Evolutionary conservation across 495 filamentous ascomycete genomes (phyloP), one percentile per base, ranked within the genome.

Genomic region (Xylaria telfairii): DNA sequence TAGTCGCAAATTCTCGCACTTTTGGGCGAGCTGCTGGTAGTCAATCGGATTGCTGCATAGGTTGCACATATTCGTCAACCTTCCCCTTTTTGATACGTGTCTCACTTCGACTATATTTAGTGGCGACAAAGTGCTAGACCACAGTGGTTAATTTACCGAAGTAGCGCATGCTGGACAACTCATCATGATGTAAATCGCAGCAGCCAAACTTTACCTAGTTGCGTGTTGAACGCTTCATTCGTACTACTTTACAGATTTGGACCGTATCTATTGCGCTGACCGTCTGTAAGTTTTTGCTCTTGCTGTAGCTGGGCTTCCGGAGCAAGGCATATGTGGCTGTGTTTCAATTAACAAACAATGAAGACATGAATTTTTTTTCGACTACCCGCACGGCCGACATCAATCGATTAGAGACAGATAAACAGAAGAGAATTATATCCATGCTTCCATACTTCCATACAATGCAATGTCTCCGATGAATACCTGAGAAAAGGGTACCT

Each of bases 51-150:
- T 54, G 26, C 12, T n/a, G n/a, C n/a, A n/a, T n/a, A 54, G 7
- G 51, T 54, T 17, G 1, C 28, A 54, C 51, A 54, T 28, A 17
- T 59, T 59, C 30, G 32, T 34, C n/a, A 37, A 26, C 59, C 17
- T 41, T 62, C 59, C 37, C 59, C 59, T 62, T 62, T 62, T 41
- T 42, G 12, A 24, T 32, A 42, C 34, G 37, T 41, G 4, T 42
- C 34, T 42, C 37, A 42, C 34, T 24, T 42, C 21, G 21, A 32
- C 32, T 37, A 59, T 59, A 26, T 37, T 59, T 59, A 39, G 32
- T 4, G 32, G 56, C 56, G 19, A 19, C 21, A 19, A 59, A 59
- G 32, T 37, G 30, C 32, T 57, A 57, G 54, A 21, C 32, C 12
- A 57, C 15, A 57, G 9, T 37, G 28, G 49, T 53, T 24, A 8